These are phyloP conservation scores for Acanthamoeba castellanii DNA, from an alignment of 208 protist genomes.

Conservation along the genomic window DNA sequence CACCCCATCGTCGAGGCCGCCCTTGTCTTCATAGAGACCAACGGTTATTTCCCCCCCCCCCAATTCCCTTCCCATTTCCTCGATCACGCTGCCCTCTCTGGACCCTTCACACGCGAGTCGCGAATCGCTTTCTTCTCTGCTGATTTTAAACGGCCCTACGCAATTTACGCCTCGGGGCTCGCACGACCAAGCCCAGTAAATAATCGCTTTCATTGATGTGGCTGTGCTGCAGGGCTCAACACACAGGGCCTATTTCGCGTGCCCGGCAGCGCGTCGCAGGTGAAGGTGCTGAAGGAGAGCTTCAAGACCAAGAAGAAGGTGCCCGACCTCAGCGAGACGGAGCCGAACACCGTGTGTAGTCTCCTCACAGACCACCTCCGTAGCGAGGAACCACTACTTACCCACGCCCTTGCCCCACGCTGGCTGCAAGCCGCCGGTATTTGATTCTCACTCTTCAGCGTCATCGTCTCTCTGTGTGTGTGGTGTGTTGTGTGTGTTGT, in stretches of 20 bases:
- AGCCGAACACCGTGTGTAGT: background rate
- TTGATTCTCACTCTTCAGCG: background rate
- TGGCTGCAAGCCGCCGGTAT: constrained; percentile 11
- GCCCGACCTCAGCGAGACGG: background rate
- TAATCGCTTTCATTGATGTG: background rate
- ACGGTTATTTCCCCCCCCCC: background rate
- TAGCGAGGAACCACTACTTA: constrained; percentile 3
- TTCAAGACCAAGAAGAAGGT: constrained; percentile 11
- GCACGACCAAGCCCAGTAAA: too few species aligned
- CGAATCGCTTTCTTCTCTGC: background rate
- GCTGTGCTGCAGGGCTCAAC: background rate
- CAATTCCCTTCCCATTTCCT: background rate
- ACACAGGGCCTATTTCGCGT: constrained; percentile 26
- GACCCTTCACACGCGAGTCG: too few species aligned
- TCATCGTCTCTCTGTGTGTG: background rate
- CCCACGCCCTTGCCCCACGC: background rate
- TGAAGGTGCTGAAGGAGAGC: background rate
- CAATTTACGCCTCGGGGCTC: too few species aligned
- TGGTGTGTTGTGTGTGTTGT: background rate
- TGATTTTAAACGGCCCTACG: background rate
- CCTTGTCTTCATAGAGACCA: background rate
- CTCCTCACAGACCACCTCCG: constrained; percentile 26
- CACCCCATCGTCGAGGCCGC: background rate
- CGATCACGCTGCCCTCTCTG: background rate
- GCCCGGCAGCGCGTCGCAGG: background rate